A percentile compares a stretch with the other conserved stretches of the same genome.
phyloP scores from a whole-genome alignment of 2,329 filamentous ascomycete genomes.

The Pseudocercospora crystallina region DNA sequence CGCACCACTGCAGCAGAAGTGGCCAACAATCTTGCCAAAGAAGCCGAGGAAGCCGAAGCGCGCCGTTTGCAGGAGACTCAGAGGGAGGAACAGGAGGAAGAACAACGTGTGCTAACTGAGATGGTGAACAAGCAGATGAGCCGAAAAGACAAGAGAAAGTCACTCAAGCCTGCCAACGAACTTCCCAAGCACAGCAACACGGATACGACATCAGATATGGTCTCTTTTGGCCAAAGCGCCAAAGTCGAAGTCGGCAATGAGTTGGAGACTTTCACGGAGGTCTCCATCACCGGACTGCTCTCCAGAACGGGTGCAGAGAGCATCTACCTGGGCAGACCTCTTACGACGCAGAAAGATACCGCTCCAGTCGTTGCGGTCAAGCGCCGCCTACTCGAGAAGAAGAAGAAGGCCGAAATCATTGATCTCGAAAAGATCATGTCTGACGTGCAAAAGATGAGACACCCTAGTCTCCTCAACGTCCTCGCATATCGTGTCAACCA shows the following conservation, averaged over 20 bases:
- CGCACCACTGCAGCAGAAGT: conserved; percentile 77
- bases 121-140: conserved; percentile 72
- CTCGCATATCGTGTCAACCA: conserved; percentile 59
- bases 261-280: conserved; percentile 25
- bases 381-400: conserved; percentile 25
- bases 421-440: conserved; percentile 55
- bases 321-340: conserved; percentile 25
- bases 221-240: conserved; percentile 33
- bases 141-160: conserved; percentile 62
- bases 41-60: conserved; percentile 43
- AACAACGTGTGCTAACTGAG: conserved; percentile 67
- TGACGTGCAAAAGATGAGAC: conserved; percentile 69
- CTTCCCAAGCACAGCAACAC: not conserved
- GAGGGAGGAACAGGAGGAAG: conserved; percentile 47
- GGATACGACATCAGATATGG: conserved; percentile 13
- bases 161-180: conserved; percentile 48
- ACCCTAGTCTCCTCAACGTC: conserved; percentile 75
- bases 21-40: conserved; percentile 58
- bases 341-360: conserved; percentile 3
- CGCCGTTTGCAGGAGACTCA: conserved; percentile 38
- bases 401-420: conserved; percentile 29
- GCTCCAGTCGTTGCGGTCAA: conserved; percentile 31
- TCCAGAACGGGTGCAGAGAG: conserved; percentile 15
- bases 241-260: conserved; percentile 23
- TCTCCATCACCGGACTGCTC: conserved; percentile 22